Evolutionary conservation across 805 yeast genomes (phyloP), one percentile per base, ranked within the genome.

Genomic region (Schizosaccharomyces octosporus): DNA sequence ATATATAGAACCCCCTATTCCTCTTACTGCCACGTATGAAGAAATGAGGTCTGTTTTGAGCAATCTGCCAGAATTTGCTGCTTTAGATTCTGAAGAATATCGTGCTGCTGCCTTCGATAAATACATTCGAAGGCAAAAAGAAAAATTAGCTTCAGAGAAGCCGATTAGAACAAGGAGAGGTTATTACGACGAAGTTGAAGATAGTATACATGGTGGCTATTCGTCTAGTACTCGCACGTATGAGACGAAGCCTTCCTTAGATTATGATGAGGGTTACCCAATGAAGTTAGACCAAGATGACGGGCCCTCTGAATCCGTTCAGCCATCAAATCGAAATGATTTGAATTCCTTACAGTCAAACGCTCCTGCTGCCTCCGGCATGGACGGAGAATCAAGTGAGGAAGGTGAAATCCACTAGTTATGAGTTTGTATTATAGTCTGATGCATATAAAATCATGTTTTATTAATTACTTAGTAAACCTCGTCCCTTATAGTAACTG

Each of bases 21-120:
- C 66, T 3, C 62, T 66, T n/a, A 68, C 67, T 0, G 67, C 71
- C 6, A 67, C 68, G 1, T 77, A 78, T 77, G 76, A 71, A 7
- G 70, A 66, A 4, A 69, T 74, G 2, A 66, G 67, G 61, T 66
- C 67, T 9, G 65, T 68, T 17, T 59, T 77, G 11, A 65, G 67
- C 59, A 62, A 66, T 4, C 63, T 69, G 1, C 65, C 66, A 1
- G 79, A 75, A 63, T 75, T 66, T 62, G 61, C 62, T 51, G 75
- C 72, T 11, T 61, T 78, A 4, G 70, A 69, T 4, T 69, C 68
- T 39, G 76, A 72, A 9, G 68, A 65, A 15, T 48, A 64, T 9
- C 64, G 72, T 39, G 60, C 63, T 32, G 51, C 63, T 17, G 69
- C 75, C 17, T 77, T 73, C 64, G 72, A 75, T 3, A 69, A 68